phyloP scores from a whole-genome alignment of 495 filamentous ascomycete genomes.

The Trichoderma orchidacearum region DNA sequence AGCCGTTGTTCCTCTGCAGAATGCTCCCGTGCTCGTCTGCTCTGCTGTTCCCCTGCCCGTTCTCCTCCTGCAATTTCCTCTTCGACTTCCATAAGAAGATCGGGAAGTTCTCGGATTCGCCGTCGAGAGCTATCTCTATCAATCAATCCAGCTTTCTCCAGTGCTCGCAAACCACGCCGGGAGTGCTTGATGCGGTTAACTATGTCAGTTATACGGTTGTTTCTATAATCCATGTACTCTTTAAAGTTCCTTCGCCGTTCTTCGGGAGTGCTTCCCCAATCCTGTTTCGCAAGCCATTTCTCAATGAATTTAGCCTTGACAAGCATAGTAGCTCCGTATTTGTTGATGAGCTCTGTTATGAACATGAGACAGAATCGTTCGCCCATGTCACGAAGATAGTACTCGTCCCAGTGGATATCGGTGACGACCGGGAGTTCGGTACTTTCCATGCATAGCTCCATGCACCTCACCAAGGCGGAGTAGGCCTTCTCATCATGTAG shows the following conservation, averaged over 20 bases:
- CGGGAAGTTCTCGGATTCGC: slow-evolving; percentile 14
- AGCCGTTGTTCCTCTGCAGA: slow-evolving; percentile 36
- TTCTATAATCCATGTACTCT: slow-evolving; percentile 23
- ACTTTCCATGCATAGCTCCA: slow-evolving; percentile 33
- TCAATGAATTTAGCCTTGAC: slow-evolving; percentile 37
- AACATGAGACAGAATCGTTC: slow-evolving; percentile 38
- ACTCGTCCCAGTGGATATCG: slow-evolving; percentile 35
- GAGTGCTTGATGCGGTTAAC: slow-evolving; percentile 20
- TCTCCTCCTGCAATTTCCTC: slow-evolving; percentile 9
- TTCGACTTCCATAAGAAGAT: slow-evolving; percentile 16
- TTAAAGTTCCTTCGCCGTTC: slow-evolving; percentile 31
- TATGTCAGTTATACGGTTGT: slow-evolving; percentile 33
- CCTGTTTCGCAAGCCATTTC: slow-evolving; percentile 41
- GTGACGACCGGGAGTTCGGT: slow-evolving; percentile 33
- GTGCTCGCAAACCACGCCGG: slow-evolving; percentile 21
- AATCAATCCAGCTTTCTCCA: slow-evolving; percentile 26
- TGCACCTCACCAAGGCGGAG: slow-evolving; percentile 34
- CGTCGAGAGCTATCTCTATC: slow-evolving; percentile 15
- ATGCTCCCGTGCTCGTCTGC: slow-evolving; percentile 27
- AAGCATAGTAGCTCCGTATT: slow-evolving; percentile 24
- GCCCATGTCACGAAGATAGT: slow-evolving; percentile 33
- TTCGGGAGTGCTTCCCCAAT: slow-evolving; percentile 32
- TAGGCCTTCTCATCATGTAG: slow-evolving; percentile 31
- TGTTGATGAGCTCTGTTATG: slow-evolving; percentile 26
- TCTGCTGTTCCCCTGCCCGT: slow-evolving; percentile 4